Percentiles rank a stretch among this genome's conserved stretches.
These are phyloP conservation scores for Candida frijolesensis DNA, from an alignment of 1,139 yeast species.

Conservation along the genomic window DNA sequence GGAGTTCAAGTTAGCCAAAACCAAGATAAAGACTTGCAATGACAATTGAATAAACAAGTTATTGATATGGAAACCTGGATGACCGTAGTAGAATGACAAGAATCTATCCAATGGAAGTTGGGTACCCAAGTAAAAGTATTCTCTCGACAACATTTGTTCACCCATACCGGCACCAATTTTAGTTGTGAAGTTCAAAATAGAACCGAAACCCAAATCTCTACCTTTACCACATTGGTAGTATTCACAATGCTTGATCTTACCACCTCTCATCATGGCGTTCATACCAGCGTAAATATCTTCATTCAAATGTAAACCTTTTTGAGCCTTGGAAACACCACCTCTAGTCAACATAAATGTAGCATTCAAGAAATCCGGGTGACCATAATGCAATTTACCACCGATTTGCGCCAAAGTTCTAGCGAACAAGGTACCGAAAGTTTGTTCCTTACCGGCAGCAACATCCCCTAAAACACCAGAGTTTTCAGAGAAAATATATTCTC, in stretches of 20 bases:
- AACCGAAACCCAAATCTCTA: constrained; percentile 56
- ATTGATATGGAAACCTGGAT: constrained; percentile 58
- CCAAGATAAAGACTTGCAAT: constrained; percentile 86
- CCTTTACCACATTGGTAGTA: constrained; percentile 62
- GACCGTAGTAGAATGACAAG: constrained; percentile 56
- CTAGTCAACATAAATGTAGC: constrained; percentile 54
- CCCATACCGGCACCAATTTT: constrained; percentile 65
- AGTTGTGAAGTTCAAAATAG: constrained; percentile 55
- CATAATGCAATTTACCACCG: constrained; percentile 58
- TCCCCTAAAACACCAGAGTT: constrained; percentile 57
- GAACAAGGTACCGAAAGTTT: constrained; percentile 57
- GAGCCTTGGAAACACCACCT: constrained; percentile 60
- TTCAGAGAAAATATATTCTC: constrained; percentile 60
- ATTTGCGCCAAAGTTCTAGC: constrained; percentile 57
- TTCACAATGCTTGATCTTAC: constrained; percentile 58
- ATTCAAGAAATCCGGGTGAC: constrained; percentile 58
- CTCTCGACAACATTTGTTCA: constrained; percentile 56
- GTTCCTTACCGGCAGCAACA: constrained; percentile 61
- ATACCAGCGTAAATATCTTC: constrained; percentile 62
- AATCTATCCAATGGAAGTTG: constrained; percentile 53
- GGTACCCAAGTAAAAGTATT: constrained; percentile 52
- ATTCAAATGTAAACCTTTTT: constrained; percentile 54
- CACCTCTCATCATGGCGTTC: constrained; percentile 54
- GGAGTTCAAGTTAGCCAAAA: constrained; percentile 87
- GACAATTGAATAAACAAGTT: constrained; percentile 55